These are phyloP conservation scores for Hypoxylon sp. DNA, from an alignment of 2,329 filamentous ascomycete genomes.

Conservation along the genomic window DNA sequence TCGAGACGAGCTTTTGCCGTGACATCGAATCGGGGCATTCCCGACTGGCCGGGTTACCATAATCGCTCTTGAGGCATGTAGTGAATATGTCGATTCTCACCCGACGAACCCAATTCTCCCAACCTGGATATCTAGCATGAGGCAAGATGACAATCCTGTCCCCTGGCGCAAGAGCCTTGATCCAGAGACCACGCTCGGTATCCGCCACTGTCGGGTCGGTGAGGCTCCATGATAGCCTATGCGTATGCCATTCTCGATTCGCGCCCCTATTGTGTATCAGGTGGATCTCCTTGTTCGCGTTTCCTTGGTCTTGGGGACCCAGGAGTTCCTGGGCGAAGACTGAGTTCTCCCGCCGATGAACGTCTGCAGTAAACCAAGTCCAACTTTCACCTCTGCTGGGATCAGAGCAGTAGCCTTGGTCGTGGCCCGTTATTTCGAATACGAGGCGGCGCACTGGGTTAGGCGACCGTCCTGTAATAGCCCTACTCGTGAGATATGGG, in stretches of 20 bases:
- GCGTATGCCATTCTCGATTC: constrained; percentile 30
- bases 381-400: constrained; percentile 28
- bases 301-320: constrained; percentile 25
- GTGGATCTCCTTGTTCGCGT: constrained; percentile 35
- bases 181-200: constrained; percentile 28
- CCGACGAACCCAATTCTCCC: constrained; percentile 36
- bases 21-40: not conserved
- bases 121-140: constrained; percentile 32
- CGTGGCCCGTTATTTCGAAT: constrained; percentile 37
- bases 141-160: constrained; percentile 34
- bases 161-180: constrained; percentile 24
- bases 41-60: not conserved
- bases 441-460: constrained; percentile 34
- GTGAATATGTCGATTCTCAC: constrained; percentile 38
- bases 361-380: constrained; percentile 41
- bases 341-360: constrained; percentile 34
- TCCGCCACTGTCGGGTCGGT: constrained; percentile 17
- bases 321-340: constrained; percentile 20
- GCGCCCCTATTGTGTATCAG: constrained; percentile 33
- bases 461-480: constrained; percentile 15
- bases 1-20: not conserved
- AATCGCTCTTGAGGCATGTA: constrained; percentile 26
- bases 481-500: constrained; percentile 28
- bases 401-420: constrained; percentile 39
- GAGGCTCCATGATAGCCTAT: constrained; percentile 33